Conservation (phyloP, 2,329 filamentous ascomycete species). For the Sporothrix dimorphospora region DNA sequence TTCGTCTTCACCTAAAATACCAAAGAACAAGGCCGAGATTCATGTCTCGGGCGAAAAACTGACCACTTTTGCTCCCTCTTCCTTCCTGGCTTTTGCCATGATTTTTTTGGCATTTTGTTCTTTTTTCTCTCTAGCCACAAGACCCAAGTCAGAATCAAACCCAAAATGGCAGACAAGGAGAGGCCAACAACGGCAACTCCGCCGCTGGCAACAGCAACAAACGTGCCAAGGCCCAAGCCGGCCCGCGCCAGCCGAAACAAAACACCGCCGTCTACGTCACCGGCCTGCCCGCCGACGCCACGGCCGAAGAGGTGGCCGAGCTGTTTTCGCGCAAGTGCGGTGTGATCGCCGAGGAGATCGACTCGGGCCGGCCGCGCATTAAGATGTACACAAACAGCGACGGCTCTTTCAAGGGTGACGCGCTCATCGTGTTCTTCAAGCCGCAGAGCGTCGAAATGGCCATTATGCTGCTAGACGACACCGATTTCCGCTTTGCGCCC, state of each 20-base stretch:
- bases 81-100: background rate
- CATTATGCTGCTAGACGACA: slow-evolving; percentile 78
- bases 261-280: slow-evolving; percentile 95
- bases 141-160: slow-evolving; percentile 19
- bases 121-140: slow-evolving; percentile 16
- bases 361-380: slow-evolving; percentile 83
- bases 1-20: slow-evolving; percentile 1
- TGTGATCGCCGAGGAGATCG: slow-evolving; percentile 92
- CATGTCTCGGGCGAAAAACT: slow-evolving; percentile 13
- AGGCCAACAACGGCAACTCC: slow-evolving; percentile 1
- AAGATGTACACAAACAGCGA: slow-evolving; percentile 86
- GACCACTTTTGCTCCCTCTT: slow-evolving; percentile 9
- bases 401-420: slow-evolving; percentile 91
- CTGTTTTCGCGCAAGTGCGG: slow-evolving; percentile 84
- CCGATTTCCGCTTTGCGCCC: slow-evolving; percentile 70
- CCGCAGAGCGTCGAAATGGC: slow-evolving; percentile 89
- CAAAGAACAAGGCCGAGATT: background rate
- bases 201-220: slow-evolving; percentile 28
- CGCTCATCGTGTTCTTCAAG: slow-evolving; percentile 91
- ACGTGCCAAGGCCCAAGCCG: slow-evolving; percentile 36
- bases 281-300: slow-evolving; percentile 78
- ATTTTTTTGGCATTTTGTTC: background rate
- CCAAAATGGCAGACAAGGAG: slow-evolving; percentile 19
- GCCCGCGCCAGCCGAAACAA: slow-evolving; percentile 58
- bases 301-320: slow-evolving; percentile 77